phyloP scores from a whole-genome alignment of 139 green algal genomes.

The Chlamydomonas sphaeroides region DNA sequence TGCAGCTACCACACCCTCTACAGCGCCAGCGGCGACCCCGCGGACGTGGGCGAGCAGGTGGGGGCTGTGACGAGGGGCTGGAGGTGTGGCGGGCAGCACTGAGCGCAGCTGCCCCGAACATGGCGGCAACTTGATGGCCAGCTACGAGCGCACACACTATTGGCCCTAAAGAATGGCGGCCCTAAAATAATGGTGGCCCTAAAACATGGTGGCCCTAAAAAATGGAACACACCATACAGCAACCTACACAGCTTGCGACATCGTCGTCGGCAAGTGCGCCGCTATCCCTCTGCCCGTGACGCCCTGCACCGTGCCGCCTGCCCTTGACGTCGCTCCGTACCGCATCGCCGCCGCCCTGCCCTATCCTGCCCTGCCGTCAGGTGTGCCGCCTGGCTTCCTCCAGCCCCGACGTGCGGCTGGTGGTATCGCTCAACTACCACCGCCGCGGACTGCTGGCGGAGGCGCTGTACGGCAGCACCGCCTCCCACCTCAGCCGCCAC shows the following conservation, averaged over 20 bases:
- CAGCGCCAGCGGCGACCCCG: constrained; percentile 24
- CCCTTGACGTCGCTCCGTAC: too few species aligned
- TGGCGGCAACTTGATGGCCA: not conserved
- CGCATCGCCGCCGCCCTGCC: too few species aligned
- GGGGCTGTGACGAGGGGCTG: not conserved
- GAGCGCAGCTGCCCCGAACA: not conserved
- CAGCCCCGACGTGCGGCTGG: not conserved
- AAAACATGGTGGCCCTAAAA: too few species aligned
- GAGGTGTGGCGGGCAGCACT: not conserved
- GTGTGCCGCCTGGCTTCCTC: not conserved
- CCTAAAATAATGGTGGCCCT: too few species aligned
- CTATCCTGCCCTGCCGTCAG: not conserved
- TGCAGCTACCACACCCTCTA: constrained; percentile 13
- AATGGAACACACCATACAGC: too few species aligned
- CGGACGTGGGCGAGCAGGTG: constrained; percentile 25
- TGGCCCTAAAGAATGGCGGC: too few species aligned
- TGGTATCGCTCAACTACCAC: constrained; percentile 45
- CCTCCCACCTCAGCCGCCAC: constrained; percentile 28
- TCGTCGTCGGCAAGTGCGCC: too few species aligned
- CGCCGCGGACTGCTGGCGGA: constrained; percentile 33
- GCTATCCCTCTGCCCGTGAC: too few species aligned
- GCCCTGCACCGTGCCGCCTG: too few species aligned
- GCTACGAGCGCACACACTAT: too few species aligned
- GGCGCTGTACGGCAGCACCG: constrained; percentile 35
- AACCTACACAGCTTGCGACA: too few species aligned